Conservation (phyloP, 176 grass and related monocot species). For the Ensete ventricosum region DNA sequence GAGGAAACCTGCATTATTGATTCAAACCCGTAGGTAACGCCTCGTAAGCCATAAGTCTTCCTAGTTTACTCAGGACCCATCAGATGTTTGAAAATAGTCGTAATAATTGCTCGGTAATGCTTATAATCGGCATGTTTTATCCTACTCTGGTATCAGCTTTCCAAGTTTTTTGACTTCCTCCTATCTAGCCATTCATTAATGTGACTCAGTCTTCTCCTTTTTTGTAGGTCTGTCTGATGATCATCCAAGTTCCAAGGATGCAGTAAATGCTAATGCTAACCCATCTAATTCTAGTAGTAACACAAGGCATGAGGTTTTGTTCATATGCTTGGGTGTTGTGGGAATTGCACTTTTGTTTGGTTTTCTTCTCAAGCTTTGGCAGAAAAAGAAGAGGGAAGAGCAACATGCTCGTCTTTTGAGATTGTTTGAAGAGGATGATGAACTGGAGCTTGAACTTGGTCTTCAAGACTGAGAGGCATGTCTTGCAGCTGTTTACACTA, state of each 20-base stretch:
- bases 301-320: not conserved
- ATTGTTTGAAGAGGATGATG: not conserved
- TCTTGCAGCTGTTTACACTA: not conserved
- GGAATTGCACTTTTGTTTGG: not conserved
- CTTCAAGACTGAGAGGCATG: not conserved
- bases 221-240: not conserved
- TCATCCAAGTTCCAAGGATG: not conserved
- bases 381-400: slow-evolving; percentile 1
- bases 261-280: not conserved
- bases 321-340: not conserved
- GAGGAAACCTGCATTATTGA: no score
- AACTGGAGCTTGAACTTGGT: slow-evolving; percentile 1
- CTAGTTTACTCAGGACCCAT: no score
- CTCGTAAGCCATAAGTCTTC: no score
- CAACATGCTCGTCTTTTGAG: not conserved
- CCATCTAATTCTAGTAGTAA: not conserved
- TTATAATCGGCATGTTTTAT: no score
- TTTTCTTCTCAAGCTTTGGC: not conserved
- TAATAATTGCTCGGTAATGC: no score
- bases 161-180: not conserved
- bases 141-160: not conserved
- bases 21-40: no score
- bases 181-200: not conserved
- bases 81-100: no score
- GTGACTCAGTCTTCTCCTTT: not conserved